phyloP scores from a whole-genome alignment of 1,284 basidiomycete genomes.

The Golubevia sp. region DNA sequence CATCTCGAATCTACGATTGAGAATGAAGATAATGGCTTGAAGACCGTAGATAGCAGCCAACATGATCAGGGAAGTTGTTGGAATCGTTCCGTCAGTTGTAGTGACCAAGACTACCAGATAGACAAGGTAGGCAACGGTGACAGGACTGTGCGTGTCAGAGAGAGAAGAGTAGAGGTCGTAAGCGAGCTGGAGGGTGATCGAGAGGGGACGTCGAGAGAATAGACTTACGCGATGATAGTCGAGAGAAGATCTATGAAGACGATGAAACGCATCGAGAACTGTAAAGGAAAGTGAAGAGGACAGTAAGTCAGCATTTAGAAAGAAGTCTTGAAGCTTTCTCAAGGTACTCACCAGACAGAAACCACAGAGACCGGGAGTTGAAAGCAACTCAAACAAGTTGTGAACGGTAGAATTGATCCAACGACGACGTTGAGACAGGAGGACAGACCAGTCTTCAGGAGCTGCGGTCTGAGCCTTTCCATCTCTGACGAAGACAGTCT shows the following conservation, averaged over 20 bases:
- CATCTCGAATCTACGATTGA: slow-evolving; percentile 67
- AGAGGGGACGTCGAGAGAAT: neutral
- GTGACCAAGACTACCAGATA: slow-evolving; percentile 66
- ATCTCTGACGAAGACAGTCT: slow-evolving; percentile 92
- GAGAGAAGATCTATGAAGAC: slow-evolving; percentile 86
- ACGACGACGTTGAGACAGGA: slow-evolving; percentile 94
- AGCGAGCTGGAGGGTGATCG: neutral
- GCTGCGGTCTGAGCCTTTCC: slow-evolving; percentile 72
- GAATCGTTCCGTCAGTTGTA: slow-evolving; percentile 38
- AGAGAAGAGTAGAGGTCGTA: neutral
- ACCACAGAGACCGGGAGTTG: slow-evolving; percentile 89
- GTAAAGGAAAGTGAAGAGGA: too few species aligned
- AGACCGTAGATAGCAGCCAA: slow-evolving; percentile 87
- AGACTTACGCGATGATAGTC: slow-evolving; percentile 72
- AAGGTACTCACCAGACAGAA: slow-evolving; percentile 70
- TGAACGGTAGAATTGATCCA: slow-evolving; percentile 99
- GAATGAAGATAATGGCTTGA: slow-evolving; percentile 61
- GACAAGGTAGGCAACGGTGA: slow-evolving; percentile 75
- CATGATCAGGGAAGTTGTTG: slow-evolving; percentile 78
- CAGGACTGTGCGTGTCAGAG: slow-evolving; percentile 65
- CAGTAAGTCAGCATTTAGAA: too few species aligned
- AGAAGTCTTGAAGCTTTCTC: neutral
- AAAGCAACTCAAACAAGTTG: slow-evolving; percentile 89
- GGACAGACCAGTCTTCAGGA: slow-evolving; percentile 82
- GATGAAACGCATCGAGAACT: slow-evolving; percentile 93